Conservation (phyloP, 371 early-diverging fungal species). For the Amoeboradix gromovi region DNA sequence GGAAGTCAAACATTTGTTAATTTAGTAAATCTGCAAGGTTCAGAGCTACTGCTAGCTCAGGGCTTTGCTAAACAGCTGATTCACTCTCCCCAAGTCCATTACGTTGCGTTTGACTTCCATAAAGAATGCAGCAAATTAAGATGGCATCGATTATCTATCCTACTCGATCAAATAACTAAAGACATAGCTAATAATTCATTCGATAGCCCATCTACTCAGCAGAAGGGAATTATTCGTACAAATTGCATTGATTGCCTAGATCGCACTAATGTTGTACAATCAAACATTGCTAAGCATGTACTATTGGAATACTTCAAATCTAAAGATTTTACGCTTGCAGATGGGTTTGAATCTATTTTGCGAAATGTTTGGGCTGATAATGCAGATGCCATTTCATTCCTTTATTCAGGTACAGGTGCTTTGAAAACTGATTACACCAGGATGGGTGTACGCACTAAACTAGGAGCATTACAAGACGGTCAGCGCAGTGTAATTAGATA, state of each 20-base stretch:
- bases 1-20: conserved; percentile 53
- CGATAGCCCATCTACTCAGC: conserved; percentile 10
- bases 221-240: conserved; percentile 61
- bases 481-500: conserved; percentile 55
- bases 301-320: neutral
- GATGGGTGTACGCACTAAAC: conserved; percentile 53
- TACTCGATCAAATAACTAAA: conserved; percentile 32
- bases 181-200: conserved; percentile 32
- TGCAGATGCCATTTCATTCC: conserved; percentile 78
- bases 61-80: conserved; percentile 30
- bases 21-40: conserved; percentile 60
- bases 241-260: conserved; percentile 99
- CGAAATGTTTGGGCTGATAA: conserved; percentile 80
- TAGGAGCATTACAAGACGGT: conserved; percentile 51
- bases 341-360: conserved; percentile 1
- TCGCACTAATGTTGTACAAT: conserved; percentile 94
- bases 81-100: conserved; percentile 10
- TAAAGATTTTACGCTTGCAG: neutral
- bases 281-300: conserved; percentile 13
- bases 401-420: conserved; percentile 93
- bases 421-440: conserved; percentile 87
- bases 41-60: conserved; percentile 49
- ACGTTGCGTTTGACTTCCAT: conserved; percentile 85
- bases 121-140: conserved; percentile 69
- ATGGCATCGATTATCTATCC: conserved; percentile 44